Evolutionary conservation across 345 rosid species (phyloP), one percentile per base, ranked within the genome.

Genomic region (Anastatica hierochuntica): DNA sequence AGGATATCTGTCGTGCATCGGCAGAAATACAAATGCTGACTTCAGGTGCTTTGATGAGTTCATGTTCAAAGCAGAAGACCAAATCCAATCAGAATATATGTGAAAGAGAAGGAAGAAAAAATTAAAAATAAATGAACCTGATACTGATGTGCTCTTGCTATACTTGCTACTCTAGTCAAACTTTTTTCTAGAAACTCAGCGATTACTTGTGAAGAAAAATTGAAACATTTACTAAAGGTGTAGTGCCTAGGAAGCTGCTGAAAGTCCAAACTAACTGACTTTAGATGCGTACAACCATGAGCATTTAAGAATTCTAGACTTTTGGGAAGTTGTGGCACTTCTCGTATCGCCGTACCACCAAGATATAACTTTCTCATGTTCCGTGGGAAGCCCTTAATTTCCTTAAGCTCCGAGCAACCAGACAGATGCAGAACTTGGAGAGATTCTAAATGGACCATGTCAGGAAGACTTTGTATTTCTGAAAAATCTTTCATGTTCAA

Each of bases 191-290:
- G 3, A 33, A 60, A 30, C 1, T 39, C 26, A 24, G 4, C 2
- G 30, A 10, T 6, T 5, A 2, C 12, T 33, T 62, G 27, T 13
- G 4, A 18, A 9, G 53, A 24, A 11, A 68, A 11, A 8, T 30
- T 42, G 18, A 55, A 10, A 40, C 72, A 68, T 16, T 68, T 68
- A 35, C 62, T 62, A 7, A 68, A 61, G 13, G 53, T 31, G 37
- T n/a, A 51, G 26, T 5, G 1, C 31, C 43, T 43, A 33, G 62
- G 42, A 20, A 56, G 11, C 15, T 23, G 27, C 3, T 27, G n/a
- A 3, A 43, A n/a, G n/a, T 19, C 21, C 2, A 10, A 14, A 13
- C 17, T 19, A 27, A 49, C 3, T 14, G 14, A 10, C 31, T 34
- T 10, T 2, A 65, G 43, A 5, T 41, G 37, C 13, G 8, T 12